Percentiles rank a stretch among this genome's conserved stretches.
Conservation (phyloP, 139 green algal species). For the Chlamydomonas asymmetrica region DNA sequence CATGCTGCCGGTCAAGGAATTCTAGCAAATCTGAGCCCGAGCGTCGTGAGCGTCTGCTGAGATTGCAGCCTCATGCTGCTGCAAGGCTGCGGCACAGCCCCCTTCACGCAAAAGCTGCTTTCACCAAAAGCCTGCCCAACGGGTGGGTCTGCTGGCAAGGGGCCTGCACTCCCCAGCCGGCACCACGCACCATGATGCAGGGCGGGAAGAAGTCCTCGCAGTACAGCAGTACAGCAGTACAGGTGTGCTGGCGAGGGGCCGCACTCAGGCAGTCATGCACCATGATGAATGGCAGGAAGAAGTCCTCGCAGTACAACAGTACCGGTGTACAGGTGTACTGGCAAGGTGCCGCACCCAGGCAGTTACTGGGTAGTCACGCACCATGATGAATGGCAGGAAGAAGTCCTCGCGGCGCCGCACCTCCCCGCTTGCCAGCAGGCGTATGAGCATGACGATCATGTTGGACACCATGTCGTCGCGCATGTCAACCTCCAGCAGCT, state of each 20-base stretch:
- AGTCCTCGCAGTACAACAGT: too few species aligned
- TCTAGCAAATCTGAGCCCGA: too few species aligned
- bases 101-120: too few species aligned
- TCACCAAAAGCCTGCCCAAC: too few species aligned
- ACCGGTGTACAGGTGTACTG: not conserved
- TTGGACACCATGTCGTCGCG: slow-evolving; percentile 49
- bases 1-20: too few species aligned
- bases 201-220: not conserved
- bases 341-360: not conserved
- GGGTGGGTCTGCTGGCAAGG: too few species aligned
- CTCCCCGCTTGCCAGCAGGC: slow-evolving; percentile 75
- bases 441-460: slow-evolving; percentile 78
- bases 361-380: slow-evolving; percentile 3
- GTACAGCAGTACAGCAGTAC: too few species aligned
- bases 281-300: slow-evolving; percentile 22
- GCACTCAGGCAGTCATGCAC: slow-evolving; percentile 9
- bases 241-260: not conserved
- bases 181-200: not conserved
- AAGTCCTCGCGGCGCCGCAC: slow-evolving; percentile 70
- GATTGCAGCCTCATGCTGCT: too few species aligned
- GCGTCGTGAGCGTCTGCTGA: too few species aligned
- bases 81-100: too few species aligned
- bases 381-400: slow-evolving; percentile 85
- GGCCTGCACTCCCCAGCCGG: too few species aligned
- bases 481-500: slow-evolving; percentile 21